Percentiles rank a stretch among this genome's conserved stretches.
Conservation (phyloP, 2,329 filamentous ascomycete genomes). For the Verticillium isaacii region DNA sequence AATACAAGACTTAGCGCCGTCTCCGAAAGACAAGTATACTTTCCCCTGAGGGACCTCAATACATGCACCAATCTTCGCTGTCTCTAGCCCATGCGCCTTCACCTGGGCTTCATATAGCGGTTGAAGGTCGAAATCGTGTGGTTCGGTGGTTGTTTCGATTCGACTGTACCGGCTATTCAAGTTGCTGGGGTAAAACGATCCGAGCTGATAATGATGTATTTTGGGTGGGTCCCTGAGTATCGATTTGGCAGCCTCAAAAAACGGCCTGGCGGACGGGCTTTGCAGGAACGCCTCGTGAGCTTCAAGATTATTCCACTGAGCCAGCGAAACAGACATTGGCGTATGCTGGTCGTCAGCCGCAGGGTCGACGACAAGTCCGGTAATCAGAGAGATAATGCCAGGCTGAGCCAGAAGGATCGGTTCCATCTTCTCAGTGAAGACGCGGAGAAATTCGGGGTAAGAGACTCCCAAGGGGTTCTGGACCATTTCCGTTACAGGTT, state of each 20-base stretch:
- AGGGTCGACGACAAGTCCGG: neutral
- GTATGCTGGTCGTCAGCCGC: neutral
- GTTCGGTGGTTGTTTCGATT: neutral
- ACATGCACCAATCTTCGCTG: neutral
- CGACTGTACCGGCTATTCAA: neutral
- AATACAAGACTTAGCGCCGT: neutral
- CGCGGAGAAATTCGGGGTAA: neutral
- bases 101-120: neutral
- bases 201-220: neutral
- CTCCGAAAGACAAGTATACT: neutral
- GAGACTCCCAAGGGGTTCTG: neutral
- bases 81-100: neutral
- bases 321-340: neutral
- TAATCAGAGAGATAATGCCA: neutral
- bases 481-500: neutral
- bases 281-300: neutral
- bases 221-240: neutral
- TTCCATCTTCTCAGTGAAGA: conserved; percentile 1
- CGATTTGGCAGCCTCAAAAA: neutral
- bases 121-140: neutral
- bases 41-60: neutral
- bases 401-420: neutral
- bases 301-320: neutral
- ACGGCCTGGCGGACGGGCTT: neutral
- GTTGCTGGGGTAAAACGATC: neutral